A percentile compares a stretch with the other conserved stretches of the same genome.
Conservation (phyloP, 768 basidiomycete species). For the Tricholoma flavovirens region DNA sequence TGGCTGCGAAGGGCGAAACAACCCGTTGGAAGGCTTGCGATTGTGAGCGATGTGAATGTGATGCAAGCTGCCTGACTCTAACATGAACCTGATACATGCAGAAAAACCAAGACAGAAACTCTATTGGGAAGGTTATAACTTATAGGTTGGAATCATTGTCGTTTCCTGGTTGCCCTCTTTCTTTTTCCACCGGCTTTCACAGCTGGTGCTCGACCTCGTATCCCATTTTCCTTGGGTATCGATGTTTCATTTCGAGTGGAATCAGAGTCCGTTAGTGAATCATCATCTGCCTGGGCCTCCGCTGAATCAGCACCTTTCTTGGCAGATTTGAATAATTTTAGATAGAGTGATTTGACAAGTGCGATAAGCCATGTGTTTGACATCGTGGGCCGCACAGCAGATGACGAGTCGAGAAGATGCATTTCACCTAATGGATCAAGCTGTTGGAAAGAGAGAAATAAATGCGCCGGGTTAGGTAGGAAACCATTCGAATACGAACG, state of each 20-base stretch:
- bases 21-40: background rate
- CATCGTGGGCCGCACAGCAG: constrained; percentile 53
- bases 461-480: background rate
- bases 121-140: background rate
- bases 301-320: constrained; percentile 13
- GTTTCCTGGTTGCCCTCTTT: constrained; percentile 50
- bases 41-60: background rate
- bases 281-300: constrained; percentile 23
- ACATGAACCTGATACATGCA: background rate
- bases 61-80: background rate
- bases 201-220: constrained; percentile 31
- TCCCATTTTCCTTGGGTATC: constrained; percentile 20
- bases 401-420: constrained; percentile 52
- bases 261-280: constrained; percentile 39
- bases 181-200: constrained; percentile 59
- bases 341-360: constrained; percentile 32
- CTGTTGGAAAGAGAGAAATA: constrained; percentile 29
- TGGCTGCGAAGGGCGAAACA: background rate
- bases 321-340: constrained; percentile 20
- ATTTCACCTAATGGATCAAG: constrained; percentile 55
- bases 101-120: background rate
- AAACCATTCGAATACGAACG: constrained; percentile 37
- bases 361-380: constrained; percentile 66
- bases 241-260: constrained; percentile 26
- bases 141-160: constrained; percentile 33